phyloP scores from a whole-genome alignment of 306 rosid genomes.

The Albizia julibrissin region DNA sequence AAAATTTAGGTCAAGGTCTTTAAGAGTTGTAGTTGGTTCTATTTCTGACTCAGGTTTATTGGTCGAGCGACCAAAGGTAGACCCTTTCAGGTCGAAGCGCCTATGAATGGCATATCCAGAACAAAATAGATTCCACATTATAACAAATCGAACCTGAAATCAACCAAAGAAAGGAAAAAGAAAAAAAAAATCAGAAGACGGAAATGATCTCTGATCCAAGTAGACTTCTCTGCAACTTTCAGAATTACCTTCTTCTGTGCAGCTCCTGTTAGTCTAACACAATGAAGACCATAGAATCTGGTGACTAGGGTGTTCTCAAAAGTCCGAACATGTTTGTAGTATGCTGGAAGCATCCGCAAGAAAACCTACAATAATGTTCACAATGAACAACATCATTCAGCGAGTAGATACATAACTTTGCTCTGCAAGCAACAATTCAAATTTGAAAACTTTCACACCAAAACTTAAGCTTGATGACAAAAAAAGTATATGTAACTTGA shows the following conservation, averaged over 20 bases:
- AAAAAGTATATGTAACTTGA: background rate
- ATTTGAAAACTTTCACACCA: conserved; percentile 4
- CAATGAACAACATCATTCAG: conserved; percentile 25
- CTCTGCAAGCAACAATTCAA: conserved; percentile 9
- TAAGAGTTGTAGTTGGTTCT: conserved; percentile 85
- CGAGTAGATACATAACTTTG: background rate
- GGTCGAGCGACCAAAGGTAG: conserved; percentile 83
- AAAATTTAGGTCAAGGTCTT: conserved; percentile 87
- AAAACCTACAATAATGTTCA: conserved; percentile 64
- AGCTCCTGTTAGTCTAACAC: conserved; percentile 76
- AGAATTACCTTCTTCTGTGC: conserved; percentile 81
- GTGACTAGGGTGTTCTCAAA: conserved; percentile 92
- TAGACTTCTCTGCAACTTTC: conserved; percentile 10
- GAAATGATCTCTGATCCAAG: conserved; percentile 2
- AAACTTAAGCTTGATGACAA: background rate
- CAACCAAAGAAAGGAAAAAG: background rate
- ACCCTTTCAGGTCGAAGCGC: conserved; percentile 93
- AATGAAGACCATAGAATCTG: conserved; percentile 88
- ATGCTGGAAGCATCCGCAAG: conserved; percentile 91
- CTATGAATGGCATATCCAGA: conserved; percentile 69
- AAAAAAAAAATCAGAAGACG: background rate
- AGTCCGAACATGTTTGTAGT: conserved; percentile 80
- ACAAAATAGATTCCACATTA: conserved; percentile 94
- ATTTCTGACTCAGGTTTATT: conserved; percentile 78
- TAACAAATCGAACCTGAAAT: conserved; percentile 88